Evolutionary conservation across 306 rosid genomes (phyloP).

Genomic region (Luffa acutangula): DNA sequence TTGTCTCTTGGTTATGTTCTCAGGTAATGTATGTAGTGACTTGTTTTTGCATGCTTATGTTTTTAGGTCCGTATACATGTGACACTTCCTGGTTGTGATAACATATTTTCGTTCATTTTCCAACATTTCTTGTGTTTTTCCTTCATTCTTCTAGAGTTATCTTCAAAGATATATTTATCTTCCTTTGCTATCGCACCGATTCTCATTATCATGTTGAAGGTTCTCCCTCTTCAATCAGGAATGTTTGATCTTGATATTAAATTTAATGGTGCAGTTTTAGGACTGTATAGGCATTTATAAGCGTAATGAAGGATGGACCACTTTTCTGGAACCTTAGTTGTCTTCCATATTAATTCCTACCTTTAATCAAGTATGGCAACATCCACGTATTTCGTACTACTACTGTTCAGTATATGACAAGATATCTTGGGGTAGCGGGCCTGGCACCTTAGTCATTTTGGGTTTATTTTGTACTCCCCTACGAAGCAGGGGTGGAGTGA

Average conservation of each 20-base stretch:
- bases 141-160: not conserved
- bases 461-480: not conserved
- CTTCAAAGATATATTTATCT: not conserved
- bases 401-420: not conserved
- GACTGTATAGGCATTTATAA: not conserved
- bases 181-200: not conserved
- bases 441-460: not conserved
- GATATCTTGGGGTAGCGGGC: not conserved
- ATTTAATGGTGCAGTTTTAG: not conserved
- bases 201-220: not conserved
- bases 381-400: not conserved
- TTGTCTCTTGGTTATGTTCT: slow-evolving; percentile 92
- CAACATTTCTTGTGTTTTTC: not conserved
- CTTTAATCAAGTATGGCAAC: not conserved
- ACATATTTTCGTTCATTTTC: not conserved
- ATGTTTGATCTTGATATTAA: not conserved
- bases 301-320: not conserved
- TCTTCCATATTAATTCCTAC: not conserved
- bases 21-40: slow-evolving; percentile 46
- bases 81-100: not conserved
- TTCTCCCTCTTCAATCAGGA: not conserved
- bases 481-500: not conserved
- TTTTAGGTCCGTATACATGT: not conserved
- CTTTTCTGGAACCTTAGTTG: not conserved
- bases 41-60: not conserved